phyloP scores from a whole-genome alignment of 805 yeast species.

The Isabelozyma rhagii region DNA sequence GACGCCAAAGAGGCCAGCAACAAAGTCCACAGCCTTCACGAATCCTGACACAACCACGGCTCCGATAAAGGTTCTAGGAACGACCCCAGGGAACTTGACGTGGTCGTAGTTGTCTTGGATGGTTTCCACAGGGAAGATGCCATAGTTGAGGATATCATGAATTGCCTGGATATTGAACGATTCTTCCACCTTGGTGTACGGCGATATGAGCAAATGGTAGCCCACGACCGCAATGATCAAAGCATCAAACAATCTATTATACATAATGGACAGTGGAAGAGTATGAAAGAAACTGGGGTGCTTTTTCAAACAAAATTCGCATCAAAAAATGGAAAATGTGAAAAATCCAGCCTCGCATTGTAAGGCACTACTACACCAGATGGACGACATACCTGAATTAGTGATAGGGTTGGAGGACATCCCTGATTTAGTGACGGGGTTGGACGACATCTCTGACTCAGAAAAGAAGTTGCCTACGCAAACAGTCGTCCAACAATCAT shows the following conservation, averaged over 20 bases:
- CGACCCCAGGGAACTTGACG: constrained; percentile 77
- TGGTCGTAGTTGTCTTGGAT: constrained; percentile 63
- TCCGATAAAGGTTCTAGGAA: constrained; percentile 83
- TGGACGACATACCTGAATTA: constrained; percentile 33
- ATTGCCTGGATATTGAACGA: constrained; percentile 88
- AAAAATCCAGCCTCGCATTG: too few species aligned
- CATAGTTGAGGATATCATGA: constrained; percentile 73
- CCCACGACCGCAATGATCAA: constrained; percentile 45
- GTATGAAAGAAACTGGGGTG: not conserved
- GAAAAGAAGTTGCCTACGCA: constrained; percentile 9
- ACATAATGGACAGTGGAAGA: constrained; percentile 1
- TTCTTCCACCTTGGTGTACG: constrained; percentile 91
- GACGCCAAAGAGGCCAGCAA: constrained; percentile 15
- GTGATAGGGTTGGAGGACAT: constrained; percentile 18
- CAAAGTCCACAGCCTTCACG: constrained; percentile 31
- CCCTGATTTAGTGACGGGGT: constrained; percentile 21
- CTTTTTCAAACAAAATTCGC: not conserved
- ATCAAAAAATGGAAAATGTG: too few species aligned
- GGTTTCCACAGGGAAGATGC: constrained; percentile 33
- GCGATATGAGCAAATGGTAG: constrained; percentile 56
- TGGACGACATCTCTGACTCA: constrained; percentile 9
- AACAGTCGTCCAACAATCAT: too few species aligned
- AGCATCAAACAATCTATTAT: constrained; percentile 6
- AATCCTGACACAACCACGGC: constrained; percentile 51
- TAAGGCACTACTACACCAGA: not conserved